Evolutionary conservation across 345 rosid genomes (phyloP), one percentile per base, ranked within the genome.

Genomic region (Boechera retrofracta): DNA sequence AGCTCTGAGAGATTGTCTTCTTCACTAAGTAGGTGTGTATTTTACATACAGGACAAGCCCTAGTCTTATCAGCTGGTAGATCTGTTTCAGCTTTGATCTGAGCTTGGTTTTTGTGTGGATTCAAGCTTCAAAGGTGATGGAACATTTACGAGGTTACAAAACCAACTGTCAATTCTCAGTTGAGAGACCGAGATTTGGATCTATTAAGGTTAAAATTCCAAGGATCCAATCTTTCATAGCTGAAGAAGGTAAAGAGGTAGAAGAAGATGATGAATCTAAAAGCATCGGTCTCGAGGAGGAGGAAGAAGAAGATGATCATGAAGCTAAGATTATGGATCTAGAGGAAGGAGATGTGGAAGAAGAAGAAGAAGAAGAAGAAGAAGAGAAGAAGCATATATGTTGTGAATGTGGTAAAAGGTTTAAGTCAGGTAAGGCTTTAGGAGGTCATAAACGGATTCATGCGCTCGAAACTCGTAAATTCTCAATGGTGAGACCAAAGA

Each of bases 361-460:
- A 7, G 54, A 16, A 32, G 77, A 72, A 12, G 65, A 39, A 2
- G 48, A 54, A 53, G 75, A 41, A 31, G 77, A 72, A 31, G 77
- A 72, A 33, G 65, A 73, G 44, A 72, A 73, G 69, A 78, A 66
- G 18, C 78, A 79, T 48, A 38, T 68, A 45, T 79, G 82, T 35
- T 10, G 49, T 73, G 78, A 65, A 66, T 87, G 89, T 72, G 79
- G 81, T 54, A 87, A 81, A 75, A 36, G 12, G 28, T 87, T 84
- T 71, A 61, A 49, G 36, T 82, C 88, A 3, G 89, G 87, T 7
- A 86, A 87, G 39, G 91, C 86, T 10, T 69, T 83, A 45, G 86
- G 87, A 18, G 89, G 89, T 2, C 89, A 87, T 60, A 86, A 81
- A 81, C 64, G 89, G 58, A 79, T 83, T 41, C 88, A 85, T 72